Evolutionary conservation across 805 yeast species (phyloP), one percentile per base, ranked within the genome.

Genomic region (Myxozyma sirexii): DNA sequence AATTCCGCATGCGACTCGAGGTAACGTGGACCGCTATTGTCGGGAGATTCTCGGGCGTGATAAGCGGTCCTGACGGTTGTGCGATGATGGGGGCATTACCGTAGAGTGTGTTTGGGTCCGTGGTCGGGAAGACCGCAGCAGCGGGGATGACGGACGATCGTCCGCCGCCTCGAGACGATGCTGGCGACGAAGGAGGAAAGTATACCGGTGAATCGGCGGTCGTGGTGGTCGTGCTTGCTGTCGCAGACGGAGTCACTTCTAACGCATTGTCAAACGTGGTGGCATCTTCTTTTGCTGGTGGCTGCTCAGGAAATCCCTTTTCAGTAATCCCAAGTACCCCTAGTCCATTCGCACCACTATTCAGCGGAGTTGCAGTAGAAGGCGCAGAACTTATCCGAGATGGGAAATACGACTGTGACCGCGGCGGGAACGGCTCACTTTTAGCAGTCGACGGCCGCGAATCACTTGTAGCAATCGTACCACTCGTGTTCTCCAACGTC

Each of bases 1-100:
- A 8, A 73, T 64, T 41, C 72, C 77, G 37, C 60, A 72, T 72
- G 54, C 69, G 58, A 47, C 68, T 59, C 60, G 75, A 31, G 64
- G 69, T 26, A 60, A 73, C 65, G 60, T 49, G 68, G 33, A 64
- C 65, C 2, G 64, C 51, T 23, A 71, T 61, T 8, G 70, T 59
- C 8, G 63, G 62, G n/a, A 72, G 54, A 31, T 63, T 69, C 15
- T 60, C 64, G 5, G 75, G 74, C 13, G 64, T 56, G 46, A 66
- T 68, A 21, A 67, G 54, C 7, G 64, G 60, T 5, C 63, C 38
- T 13, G 51, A 19, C 7, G 57, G 29, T 24, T 50, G 41, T 19
- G 56, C 13, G 19, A 58, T 49, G 5, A 61, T 44, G 6, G 52
- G 62, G 24, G 42, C 57, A 35, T 55, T 55, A 21, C 46, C 60